Percentiles rank a stretch among this genome's conserved stretches.
phyloP scores from a whole-genome alignment of 2,329 filamentous ascomycete genomes.

The Orbilia quercus region DNA sequence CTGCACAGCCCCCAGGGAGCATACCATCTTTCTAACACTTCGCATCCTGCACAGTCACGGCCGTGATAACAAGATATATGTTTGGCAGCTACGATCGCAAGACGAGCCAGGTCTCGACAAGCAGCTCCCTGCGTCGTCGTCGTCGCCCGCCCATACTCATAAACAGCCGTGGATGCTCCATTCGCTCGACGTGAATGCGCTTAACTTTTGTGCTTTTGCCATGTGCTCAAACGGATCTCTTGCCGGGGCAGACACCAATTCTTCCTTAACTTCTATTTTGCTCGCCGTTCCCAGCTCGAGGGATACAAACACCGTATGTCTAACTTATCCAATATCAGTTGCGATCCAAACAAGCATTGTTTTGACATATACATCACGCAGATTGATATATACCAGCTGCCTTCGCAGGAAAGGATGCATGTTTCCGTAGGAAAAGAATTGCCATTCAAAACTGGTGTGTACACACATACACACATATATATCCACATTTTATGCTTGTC shows the following conservation, averaged over 20 bases:
- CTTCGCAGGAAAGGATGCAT: conserved; percentile 76
- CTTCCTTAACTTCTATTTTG: conserved; percentile 66
- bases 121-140: conserved; percentile 73
- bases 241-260: conserved; percentile 9
- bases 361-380: conserved; percentile 26
- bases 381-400: conserved; percentile 86
- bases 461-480: too few species aligned
- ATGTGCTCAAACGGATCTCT: conserved; percentile 66
- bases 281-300: conserved; percentile 84
- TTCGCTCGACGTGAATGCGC: conserved; percentile 84
- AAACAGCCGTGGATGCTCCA: conserved; percentile 86
- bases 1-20: conserved; percentile 7
- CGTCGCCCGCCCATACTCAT: conserved; percentile 59
- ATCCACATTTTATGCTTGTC: conserved; percentile 62
- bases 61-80: conserved; percentile 83
- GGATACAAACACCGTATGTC: conserved; percentile 74
- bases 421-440: conserved; percentile 66
- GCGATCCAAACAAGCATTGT: neutral
- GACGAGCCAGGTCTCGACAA: conserved; percentile 75
- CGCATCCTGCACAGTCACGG: conserved; percentile 75
- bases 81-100: conserved; percentile 77
- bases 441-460: conserved; percentile 65
- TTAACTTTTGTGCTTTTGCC: conserved; percentile 93
- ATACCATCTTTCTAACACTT: conserved; percentile 36
- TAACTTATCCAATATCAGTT: conserved; percentile 9